Base-by-base conservation (phyloP, 164 flowering plant genomes). In the Vitis rupestris region DNA sequence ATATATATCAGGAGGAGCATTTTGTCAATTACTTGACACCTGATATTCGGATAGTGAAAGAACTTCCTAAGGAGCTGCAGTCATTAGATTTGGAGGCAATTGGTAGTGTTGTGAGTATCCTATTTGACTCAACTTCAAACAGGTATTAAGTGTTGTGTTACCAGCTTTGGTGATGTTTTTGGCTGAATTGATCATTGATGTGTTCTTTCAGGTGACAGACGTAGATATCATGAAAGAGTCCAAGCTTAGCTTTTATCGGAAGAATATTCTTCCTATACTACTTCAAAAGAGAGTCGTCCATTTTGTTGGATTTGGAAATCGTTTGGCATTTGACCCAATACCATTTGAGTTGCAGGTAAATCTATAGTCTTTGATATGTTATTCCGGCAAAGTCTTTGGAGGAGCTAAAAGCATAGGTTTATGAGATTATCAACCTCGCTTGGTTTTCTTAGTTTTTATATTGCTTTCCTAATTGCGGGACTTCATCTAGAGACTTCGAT, bases 1-100 rank as follows among this genome's bases (percentile, higher is more conserved):
- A 96, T 82, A 90, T 96, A 80, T 96, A 96, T 80, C 97, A 92
- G 90, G 97, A 93, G 86, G 94, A 92, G 56, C 81, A 90, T 78
- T 96, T 96, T 75, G 85, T 92, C 71, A 79, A 84, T 79, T 90
- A 90, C 83, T 76, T 93, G 81, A 76, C 84, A 71, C 92, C 86
- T 78, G 99, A 96, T 82, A 89, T 96, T 61, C 88, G 80, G 68
- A 85, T 96, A 76, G 95, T 91, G 76, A 96, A 92, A 82, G 93
- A 89, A 76, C 95, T 96, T 54, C 98, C 99, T 7, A 54, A 76
- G 73, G 95, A 89, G 71, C 83, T 96, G 13, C 89, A 68, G 72
- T 96, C 99, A 16, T 74, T 96, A 66, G 97, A 96, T 76, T 76
- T 96, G 80, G 92, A 89, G 75, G 97, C 97, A 50, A 82, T 93